A percentile compares a stretch with the other conserved stretches of the same genome.
Conservation (phyloP, 768 basidiomycete genomes). For the Peribolospora kevripleyi region DNA sequence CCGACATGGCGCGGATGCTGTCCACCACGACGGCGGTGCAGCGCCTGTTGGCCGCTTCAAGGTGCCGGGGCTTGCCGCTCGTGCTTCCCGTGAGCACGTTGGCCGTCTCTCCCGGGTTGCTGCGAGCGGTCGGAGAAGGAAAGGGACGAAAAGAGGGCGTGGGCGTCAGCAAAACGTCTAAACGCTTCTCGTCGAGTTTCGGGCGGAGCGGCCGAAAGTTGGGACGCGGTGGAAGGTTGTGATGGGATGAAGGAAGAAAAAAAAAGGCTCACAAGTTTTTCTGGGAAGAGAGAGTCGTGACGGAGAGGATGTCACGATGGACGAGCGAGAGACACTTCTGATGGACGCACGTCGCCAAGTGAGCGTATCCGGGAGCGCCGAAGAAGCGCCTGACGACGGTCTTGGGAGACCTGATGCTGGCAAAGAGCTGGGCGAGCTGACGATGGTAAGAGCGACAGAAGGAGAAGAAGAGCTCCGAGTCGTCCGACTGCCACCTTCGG, state of each 20-base stretch:
- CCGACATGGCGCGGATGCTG: too few species aligned
- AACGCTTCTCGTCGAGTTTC: too few species aligned
- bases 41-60: too few species aligned
- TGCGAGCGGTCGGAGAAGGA: too few species aligned
- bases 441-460: conserved; percentile 26
- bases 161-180: too few species aligned
- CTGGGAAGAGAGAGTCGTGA: conserved; percentile 20
- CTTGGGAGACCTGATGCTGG: neutral
- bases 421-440: conserved; percentile 20
- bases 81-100: too few species aligned
- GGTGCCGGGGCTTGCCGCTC: too few species aligned
- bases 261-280: conserved; percentile 5
- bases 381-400: conserved; percentile 11
- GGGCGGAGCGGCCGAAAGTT: too few species aligned
- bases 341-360: conserved; percentile 23
- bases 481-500: conserved; percentile 25
- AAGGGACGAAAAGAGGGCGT: too few species aligned
- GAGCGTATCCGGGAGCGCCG: conserved; percentile 23
- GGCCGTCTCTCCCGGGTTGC: too few species aligned
- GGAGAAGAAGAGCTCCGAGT: conserved; percentile 25
- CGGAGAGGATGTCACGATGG: conserved; percentile 24
- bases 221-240: neutral
- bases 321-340: conserved; percentile 25
- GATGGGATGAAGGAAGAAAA: conserved; percentile 3
- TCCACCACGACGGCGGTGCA: too few species aligned